Evolutionary conservation across 352 stramenopile genomes (phyloP).

Genomic region (Phytophthora constricta): DNA sequence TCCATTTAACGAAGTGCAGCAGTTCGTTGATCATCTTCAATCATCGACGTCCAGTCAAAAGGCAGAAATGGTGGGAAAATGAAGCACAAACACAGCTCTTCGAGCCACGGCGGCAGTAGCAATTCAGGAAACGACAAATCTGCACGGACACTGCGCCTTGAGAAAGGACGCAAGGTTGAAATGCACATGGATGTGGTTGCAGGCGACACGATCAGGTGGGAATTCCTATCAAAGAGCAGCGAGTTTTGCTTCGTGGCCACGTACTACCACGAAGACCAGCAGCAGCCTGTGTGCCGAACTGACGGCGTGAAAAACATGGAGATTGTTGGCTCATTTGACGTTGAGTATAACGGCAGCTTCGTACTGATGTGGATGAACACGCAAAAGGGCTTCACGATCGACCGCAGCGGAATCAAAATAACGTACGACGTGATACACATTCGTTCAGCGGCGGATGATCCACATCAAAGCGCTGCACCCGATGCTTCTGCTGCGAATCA

Average conservation of each 20-base stretch:
- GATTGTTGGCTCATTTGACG: constrained; percentile 54
- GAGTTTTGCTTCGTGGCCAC: constrained; percentile 71
- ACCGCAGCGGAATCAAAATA: constrained; percentile 69
- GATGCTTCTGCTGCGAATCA: neutral
- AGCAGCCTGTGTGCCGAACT: constrained; percentile 54
- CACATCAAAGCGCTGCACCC: neutral
- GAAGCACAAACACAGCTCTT: constrained; percentile 17
- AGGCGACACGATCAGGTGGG: constrained; percentile 69
- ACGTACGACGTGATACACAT: constrained; percentile 62
- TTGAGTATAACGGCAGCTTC: constrained; percentile 71
- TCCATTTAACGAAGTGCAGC: constrained; percentile 60
- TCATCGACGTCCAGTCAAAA: constrained; percentile 44
- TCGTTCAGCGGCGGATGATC: constrained; percentile 31
- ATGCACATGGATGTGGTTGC: constrained; percentile 84
- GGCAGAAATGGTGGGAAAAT: constrained; percentile 25
- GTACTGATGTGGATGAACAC: constrained; percentile 81
- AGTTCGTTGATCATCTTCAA: constrained; percentile 66
- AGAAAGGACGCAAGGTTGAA: constrained; percentile 73
- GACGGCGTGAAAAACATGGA: constrained; percentile 72
- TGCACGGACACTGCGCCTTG: constrained; percentile 43
- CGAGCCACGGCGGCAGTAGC: constrained; percentile 10
- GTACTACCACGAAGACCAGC: constrained; percentile 65
- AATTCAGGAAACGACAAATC: constrained; percentile 14
- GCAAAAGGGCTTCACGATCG: constrained; percentile 67
- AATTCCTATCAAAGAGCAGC: constrained; percentile 62